A percentile compares a stretch with the other conserved stretches of the same genome.
These are phyloP conservation scores for Solanum dulcamara DNA, from an alignment of 257 asterid genomes.

Conservation along the genomic window DNA sequence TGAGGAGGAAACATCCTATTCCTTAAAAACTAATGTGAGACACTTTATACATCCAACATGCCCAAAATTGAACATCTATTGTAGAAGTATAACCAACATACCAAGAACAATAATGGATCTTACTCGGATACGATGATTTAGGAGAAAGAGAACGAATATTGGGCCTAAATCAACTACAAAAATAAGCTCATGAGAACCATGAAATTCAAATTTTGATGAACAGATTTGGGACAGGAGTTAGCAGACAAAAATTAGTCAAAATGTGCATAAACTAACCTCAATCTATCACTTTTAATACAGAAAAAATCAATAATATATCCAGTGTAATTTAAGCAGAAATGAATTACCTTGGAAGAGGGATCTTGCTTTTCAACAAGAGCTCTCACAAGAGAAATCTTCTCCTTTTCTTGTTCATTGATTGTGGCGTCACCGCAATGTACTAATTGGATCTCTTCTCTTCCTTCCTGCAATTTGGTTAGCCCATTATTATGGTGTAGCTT, in stretches of 20 bases:
- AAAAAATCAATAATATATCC: too few species aligned
- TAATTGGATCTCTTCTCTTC: background rate
- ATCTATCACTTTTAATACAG: background rate
- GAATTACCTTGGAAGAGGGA: constrained; percentile 54
- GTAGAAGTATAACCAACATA: too few species aligned
- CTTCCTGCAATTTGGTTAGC: background rate
- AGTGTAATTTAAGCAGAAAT: too few species aligned
- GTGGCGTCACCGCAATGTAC: background rate
- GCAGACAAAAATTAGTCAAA: background rate
- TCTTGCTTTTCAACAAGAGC: constrained; percentile 36
- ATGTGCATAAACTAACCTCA: background rate
- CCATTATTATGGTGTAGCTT: background rate
- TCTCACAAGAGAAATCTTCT: constrained; percentile 30
- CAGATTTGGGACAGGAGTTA: too few species aligned
- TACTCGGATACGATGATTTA: background rate
- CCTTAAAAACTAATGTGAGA: background rate
- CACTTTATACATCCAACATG: background rate
- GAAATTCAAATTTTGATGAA: too few species aligned
- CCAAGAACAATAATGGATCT: background rate
- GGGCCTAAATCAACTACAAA: background rate
- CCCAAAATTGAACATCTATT: too few species aligned
- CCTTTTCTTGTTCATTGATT: constrained; percentile 20
- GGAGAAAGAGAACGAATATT: background rate
- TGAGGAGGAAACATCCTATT: background rate
- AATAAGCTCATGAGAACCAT: background rate